These are phyloP conservation scores for Pseudonitzschia multistriata DNA, from an alignment of 108 stramenopile genomes.

Conservation along the genomic window DNA sequence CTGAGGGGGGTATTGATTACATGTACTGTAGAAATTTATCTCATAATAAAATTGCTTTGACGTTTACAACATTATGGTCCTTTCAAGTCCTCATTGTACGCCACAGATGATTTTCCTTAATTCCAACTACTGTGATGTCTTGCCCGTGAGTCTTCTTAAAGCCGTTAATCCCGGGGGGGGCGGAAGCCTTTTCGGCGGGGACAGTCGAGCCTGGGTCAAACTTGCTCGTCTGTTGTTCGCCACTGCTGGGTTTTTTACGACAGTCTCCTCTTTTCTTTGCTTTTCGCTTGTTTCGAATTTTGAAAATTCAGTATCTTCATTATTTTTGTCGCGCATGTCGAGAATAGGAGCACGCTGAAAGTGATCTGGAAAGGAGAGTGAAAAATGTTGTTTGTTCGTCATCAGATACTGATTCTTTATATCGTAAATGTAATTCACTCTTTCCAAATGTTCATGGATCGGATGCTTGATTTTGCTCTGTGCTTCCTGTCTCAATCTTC, in stretches of 20 bases:
- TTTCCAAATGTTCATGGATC: conserved; percentile 27
- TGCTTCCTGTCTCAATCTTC: conserved; percentile 24
- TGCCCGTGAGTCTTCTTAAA: background rate
- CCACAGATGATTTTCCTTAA: too few species aligned
- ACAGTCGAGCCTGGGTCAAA: background rate
- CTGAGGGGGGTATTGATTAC: background rate
- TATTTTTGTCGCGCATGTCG: conserved; percentile 22
- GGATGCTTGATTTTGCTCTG: conserved; percentile 19
- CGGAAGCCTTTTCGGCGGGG: background rate
- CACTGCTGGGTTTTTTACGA: background rate
- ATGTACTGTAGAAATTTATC: too few species aligned
- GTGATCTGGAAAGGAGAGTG: conserved; percentile 15
- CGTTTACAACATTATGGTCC: too few species aligned
- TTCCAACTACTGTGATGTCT: background rate
- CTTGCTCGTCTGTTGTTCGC: background rate
- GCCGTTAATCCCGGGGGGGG: background rate
- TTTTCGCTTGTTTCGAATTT: background rate
- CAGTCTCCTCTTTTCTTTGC: background rate
- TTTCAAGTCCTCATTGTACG: too few species aligned
- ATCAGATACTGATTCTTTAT: conserved; percentile 37
- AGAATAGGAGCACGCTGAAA: conserved; percentile 35
- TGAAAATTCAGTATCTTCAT: background rate
- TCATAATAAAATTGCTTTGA: too few species aligned
- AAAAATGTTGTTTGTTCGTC: conserved; percentile 35
- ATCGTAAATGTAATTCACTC: conserved; percentile 27